A percentile compares a stretch with the other conserved stretches of the same genome.
phyloP scores from a whole-genome alignment of 2,329 filamentous ascomycete species.

The Fusarium caatingaense region DNA sequence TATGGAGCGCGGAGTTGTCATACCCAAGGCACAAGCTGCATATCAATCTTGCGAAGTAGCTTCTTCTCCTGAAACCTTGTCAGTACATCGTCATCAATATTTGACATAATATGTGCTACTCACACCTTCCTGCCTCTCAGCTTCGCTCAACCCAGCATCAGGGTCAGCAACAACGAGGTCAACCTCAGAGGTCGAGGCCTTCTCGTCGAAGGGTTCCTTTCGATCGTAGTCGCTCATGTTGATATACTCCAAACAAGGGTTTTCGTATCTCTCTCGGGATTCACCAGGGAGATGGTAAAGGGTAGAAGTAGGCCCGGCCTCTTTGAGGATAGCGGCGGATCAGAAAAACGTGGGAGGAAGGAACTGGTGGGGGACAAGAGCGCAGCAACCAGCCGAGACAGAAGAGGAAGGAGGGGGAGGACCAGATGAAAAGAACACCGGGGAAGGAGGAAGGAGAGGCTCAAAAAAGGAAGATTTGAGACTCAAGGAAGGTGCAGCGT shows the following conservation, averaged over 20 bases:
- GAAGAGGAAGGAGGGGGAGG: constrained; percentile 8
- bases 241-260: not conserved
- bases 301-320: constrained; percentile 19
- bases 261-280: constrained; percentile 4
- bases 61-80: constrained; percentile 64
- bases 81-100: constrained; percentile 1
- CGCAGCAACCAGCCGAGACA: constrained; percentile 41
- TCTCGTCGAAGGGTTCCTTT: constrained; percentile 45
- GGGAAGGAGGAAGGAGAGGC: constrained; percentile 10
- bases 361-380: constrained; percentile 36
- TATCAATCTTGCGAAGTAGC: constrained; percentile 71
- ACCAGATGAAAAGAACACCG: not conserved
- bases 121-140: constrained; percentile 72
- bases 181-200: constrained; percentile 46
- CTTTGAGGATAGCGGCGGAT: constrained; percentile 17
- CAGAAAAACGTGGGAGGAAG: constrained; percentile 39
- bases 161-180: constrained; percentile 48
- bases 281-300: constrained; percentile 14
- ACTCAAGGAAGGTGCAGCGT: constrained; percentile 1
- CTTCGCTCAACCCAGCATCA: constrained; percentile 72
- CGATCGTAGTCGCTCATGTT: constrained; percentile 53
- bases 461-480: constrained; percentile 10
- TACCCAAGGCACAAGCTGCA: constrained; percentile 70
- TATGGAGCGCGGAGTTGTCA: constrained; percentile 23
- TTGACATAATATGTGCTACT: constrained; percentile 42